Conservation (phyloP, 2,329 filamentous ascomycete species). For the Calonectria hawksworthii region DNA sequence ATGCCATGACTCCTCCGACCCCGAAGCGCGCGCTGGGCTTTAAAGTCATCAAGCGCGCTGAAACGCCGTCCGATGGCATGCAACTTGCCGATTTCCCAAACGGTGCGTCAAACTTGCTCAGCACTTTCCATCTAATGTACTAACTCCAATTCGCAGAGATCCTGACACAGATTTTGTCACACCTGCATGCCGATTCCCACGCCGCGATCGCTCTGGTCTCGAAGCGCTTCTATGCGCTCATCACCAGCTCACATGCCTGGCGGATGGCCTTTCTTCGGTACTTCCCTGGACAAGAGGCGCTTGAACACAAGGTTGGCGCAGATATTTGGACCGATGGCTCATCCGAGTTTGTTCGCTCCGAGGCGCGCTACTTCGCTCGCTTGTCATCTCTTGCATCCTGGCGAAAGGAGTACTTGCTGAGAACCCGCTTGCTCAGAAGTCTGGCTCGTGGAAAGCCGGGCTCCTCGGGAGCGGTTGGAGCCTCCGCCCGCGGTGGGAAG, state of each 20-base stretch:
- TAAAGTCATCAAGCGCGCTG: slow-evolving; percentile 66
- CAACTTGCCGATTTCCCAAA: slow-evolving; percentile 79
- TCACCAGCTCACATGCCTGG: slow-evolving; percentile 95
- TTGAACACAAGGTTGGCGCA: slow-evolving; percentile 51
- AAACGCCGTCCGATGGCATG: slow-evolving; percentile 54
- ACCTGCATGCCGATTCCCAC: slow-evolving; percentile 88
- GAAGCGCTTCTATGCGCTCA: slow-evolving; percentile 85
- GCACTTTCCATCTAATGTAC: neutral
- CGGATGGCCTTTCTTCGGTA: slow-evolving; percentile 91
- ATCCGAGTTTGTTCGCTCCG: slow-evolving; percentile 73
- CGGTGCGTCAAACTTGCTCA: slow-evolving; percentile 67
- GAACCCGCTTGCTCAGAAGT: slow-evolving; percentile 86
- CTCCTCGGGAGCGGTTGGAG: slow-evolving; percentile 63
- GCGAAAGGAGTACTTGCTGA: slow-evolving; percentile 94
- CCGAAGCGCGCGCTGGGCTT: slow-evolving; percentile 66
- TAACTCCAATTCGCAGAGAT: slow-evolving; percentile 74
- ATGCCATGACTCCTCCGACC: slow-evolving; percentile 64
- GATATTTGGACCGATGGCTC: slow-evolving; percentile 60
- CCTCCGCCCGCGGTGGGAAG: slow-evolving; percentile 70
- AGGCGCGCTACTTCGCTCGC: slow-evolving; percentile 84
- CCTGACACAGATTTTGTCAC: slow-evolving; percentile 89
- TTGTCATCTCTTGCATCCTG: slow-evolving; percentile 90
- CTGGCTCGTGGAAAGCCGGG: slow-evolving; percentile 85
- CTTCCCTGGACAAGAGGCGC: slow-evolving; percentile 79
- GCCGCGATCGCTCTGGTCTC: slow-evolving; percentile 88